Percentiles rank a stretch among this genome's conserved stretches.
Conservation (phyloP, 768 basidiomycete species). For the Podaxis pistillaris region DNA sequence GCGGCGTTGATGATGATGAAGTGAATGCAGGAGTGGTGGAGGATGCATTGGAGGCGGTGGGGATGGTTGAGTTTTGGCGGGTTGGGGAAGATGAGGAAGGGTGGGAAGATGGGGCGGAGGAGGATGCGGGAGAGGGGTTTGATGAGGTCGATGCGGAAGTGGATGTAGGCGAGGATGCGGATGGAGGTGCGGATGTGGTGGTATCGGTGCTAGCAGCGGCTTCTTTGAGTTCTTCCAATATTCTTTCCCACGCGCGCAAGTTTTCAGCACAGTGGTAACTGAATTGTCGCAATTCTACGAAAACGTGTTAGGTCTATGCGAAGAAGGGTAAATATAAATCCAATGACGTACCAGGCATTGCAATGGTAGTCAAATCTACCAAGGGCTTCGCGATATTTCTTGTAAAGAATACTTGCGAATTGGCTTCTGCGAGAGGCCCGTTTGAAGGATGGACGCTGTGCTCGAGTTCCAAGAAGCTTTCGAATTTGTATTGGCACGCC, state of each 20-base stretch:
- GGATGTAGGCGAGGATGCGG: background rate
- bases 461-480: constrained; percentile 73
- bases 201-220: background rate
- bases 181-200: background rate
- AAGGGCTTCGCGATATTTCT: constrained; percentile 80
- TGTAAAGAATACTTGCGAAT: constrained; percentile 89
- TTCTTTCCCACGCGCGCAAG: constrained; percentile 10
- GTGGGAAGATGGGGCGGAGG: background rate
- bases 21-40: background rate
- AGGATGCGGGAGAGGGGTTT: background rate
- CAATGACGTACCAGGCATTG: constrained; percentile 64
- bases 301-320: no score
- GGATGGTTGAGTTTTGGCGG: background rate
- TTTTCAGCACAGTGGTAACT: constrained; percentile 13
- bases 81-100: background rate
- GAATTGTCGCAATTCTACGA: constrained; percentile 8
- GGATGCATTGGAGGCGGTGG: background rate
- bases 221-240: background rate
- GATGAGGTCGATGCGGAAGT: background rate
- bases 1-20: background rate
- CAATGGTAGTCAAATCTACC: constrained; percentile 69
- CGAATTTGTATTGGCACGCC: constrained; percentile 85
- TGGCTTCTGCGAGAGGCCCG: constrained; percentile 60
- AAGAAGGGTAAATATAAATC: background rate
- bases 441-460: constrained; percentile 48